Conservation (phyloP, 306 rosid genomes). For the Sindora glabra region DNA sequence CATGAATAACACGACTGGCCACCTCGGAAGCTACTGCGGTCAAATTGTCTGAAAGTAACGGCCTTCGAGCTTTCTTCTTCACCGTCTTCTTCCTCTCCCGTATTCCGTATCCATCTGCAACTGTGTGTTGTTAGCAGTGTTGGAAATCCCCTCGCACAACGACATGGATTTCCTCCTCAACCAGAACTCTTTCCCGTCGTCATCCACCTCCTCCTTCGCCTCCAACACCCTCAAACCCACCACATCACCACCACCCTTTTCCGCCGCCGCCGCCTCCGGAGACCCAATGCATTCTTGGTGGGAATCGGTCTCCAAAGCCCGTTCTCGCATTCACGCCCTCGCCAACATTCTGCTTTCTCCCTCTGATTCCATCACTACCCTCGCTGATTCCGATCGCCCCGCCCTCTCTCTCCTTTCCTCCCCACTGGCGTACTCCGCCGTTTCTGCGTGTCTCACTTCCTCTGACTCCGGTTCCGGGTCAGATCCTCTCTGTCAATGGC, state of each 20-base stretch:
- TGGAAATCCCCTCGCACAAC: neutral
- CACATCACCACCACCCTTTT: slow-evolving; percentile 5
- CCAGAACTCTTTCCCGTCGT: slow-evolving; percentile 28
- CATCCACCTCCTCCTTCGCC: slow-evolving; percentile 9
- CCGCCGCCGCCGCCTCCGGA: slow-evolving; percentile 1
- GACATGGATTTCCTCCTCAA: slow-evolving; percentile 48
- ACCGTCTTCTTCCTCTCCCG: too few relatives aligned
- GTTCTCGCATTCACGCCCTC: slow-evolving; percentile 81
- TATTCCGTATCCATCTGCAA: neutral
- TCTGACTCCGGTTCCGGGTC: slow-evolving; percentile 63
- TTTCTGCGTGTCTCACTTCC: slow-evolving; percentile 42
- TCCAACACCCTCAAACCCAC: neutral
- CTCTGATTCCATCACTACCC: slow-evolving; percentile 42
- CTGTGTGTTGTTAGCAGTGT: neutral
- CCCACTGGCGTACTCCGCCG: slow-evolving; percentile 44
- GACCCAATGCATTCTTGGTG: slow-evolving; percentile 97
- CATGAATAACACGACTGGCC: too few relatives aligned
- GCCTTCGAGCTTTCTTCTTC: neutral
- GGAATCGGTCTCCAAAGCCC: slow-evolving; percentile 92
- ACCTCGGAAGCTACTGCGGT: neutral
- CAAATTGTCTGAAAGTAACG: neutral
- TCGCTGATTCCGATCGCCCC: slow-evolving; percentile 95
- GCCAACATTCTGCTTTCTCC: slow-evolving; percentile 45
- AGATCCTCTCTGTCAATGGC: slow-evolving; percentile 96
- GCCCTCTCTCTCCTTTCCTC: slow-evolving; percentile 94